These are phyloP conservation scores for Carpinus viminea DNA, from an alignment of 306 rosid species.

Conservation along the genomic window DNA sequence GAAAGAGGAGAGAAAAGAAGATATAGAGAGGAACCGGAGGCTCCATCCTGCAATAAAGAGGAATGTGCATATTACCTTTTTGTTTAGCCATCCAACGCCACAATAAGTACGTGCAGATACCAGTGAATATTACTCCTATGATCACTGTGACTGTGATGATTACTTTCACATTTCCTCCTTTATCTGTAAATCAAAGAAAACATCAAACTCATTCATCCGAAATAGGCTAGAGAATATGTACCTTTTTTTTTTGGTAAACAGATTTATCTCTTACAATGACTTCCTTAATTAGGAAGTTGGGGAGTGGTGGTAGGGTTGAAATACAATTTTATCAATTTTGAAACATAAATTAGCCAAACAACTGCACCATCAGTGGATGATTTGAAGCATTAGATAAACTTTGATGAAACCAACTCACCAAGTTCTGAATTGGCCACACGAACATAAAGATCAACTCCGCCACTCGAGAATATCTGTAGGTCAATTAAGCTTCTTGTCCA, in stretches of 20 bases:
- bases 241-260: too few relatives aligned
- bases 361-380: background rate
- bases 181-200: background rate
- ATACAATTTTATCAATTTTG: background rate
- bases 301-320: too few relatives aligned
- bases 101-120: background rate
- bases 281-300: too few relatives aligned
- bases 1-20: too few relatives aligned
- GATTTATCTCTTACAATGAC: too few relatives aligned
- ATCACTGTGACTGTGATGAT: background rate
- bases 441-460: background rate
- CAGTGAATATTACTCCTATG: background rate
- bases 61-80: constrained; percentile 20
- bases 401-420: background rate
- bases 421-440: background rate
- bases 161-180: background rate
- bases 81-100: background rate
- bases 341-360: background rate
- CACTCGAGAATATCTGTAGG: background rate
- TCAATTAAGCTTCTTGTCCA: constrained; percentile 1
- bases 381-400: background rate
- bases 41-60: background rate
- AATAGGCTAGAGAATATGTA: background rate
- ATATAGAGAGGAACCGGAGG: too few relatives aligned
- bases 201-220: background rate